phyloP scores from a whole-genome alignment of 2,329 filamentous ascomycete species.

The Cladophialophora yegresii region DNA sequence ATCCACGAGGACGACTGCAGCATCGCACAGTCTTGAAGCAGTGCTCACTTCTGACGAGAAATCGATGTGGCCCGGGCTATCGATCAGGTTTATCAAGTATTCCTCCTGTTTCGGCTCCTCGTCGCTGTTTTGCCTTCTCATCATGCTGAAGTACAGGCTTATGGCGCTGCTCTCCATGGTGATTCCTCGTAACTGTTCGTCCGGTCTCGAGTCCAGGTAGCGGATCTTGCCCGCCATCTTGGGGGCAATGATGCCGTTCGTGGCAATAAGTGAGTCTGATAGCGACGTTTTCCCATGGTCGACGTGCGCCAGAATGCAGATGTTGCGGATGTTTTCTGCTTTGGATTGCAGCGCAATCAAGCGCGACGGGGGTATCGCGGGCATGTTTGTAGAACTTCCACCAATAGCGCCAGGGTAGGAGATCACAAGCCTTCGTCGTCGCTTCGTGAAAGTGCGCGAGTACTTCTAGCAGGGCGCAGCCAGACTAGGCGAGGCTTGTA shows the following conservation, averaged over 20 bases:
- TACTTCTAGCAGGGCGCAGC: background rate
- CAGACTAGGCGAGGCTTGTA: background rate
- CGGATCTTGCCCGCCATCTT: constrained; percentile 97
- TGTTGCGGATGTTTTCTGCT: constrained; percentile 89
- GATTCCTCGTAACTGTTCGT: constrained; percentile 93
- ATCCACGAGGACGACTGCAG: constrained; percentile 90
- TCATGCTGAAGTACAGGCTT: constrained; percentile 90
- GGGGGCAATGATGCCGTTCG: constrained; percentile 98
- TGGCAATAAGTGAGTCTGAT: constrained; percentile 92
- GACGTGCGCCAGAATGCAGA: constrained; percentile 93
- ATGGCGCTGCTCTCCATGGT: constrained; percentile 99
- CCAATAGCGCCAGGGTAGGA: background rate
- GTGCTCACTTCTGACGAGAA: constrained; percentile 98
- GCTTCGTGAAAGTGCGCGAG: background rate
- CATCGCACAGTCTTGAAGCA: constrained; percentile 89
- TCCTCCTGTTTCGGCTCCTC: constrained; percentile 73
- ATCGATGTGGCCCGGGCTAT: constrained; percentile 97
- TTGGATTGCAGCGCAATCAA: constrained; percentile 86
- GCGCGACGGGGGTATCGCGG: constrained; percentile 86
- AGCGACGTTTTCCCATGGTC: constrained; percentile 98
- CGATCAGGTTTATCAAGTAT: constrained; percentile 95
- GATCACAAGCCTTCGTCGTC: background rate
- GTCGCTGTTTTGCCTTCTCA: constrained; percentile 66
- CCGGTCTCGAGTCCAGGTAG: constrained; percentile 92
- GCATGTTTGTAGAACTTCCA: constrained; percentile 61